Evolutionary conservation across 176 grass and related monocot species (phyloP).

Genomic region (Chloris gayana): DNA sequence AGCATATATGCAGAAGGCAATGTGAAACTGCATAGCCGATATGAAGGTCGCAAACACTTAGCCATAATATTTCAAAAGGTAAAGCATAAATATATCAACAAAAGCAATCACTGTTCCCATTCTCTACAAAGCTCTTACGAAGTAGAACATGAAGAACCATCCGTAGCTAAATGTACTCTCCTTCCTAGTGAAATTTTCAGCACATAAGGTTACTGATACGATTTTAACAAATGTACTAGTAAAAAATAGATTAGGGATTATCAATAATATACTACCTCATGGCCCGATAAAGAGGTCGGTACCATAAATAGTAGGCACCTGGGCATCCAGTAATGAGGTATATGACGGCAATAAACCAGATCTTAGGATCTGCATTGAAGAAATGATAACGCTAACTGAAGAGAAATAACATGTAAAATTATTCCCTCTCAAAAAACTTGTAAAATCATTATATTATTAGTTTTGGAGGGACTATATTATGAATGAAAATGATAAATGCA

Average conservation of each 20-base stretch:
- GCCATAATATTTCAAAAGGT: background rate
- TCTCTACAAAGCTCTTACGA: conserved; percentile 48
- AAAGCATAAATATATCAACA: background rate
- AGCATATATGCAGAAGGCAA: conserved; percentile 60
- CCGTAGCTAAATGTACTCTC: conserved; percentile 86
- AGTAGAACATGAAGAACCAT: conserved; percentile 93
- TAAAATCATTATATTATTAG: background rate
- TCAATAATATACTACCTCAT: conserved; percentile 60
- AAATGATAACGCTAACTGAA: background rate
- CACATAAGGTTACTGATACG: background rate
- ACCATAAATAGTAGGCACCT: conserved; percentile 78
- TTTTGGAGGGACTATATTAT: too few species aligned
- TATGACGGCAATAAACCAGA: conserved; percentile 87
- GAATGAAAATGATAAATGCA: background rate
- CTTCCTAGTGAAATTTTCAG: conserved; percentile 56
- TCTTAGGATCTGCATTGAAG: conserved; percentile 53
- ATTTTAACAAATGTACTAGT: background rate
- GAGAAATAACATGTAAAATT: background rate
- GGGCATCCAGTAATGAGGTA: conserved; percentile 78
- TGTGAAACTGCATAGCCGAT: conserved; percentile 56
- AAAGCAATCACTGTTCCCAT: background rate
- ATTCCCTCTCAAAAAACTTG: too few species aligned
- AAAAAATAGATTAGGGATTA: background rate
- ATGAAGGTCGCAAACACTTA: conserved; percentile 5
- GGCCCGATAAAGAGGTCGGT: conserved; percentile 80